A percentile compares a stretch with the other conserved stretches of the same genome.
These are phyloP conservation scores for Lablab purpureus DNA, from an alignment of 306 rosid genomes.

Conservation along the genomic window DNA sequence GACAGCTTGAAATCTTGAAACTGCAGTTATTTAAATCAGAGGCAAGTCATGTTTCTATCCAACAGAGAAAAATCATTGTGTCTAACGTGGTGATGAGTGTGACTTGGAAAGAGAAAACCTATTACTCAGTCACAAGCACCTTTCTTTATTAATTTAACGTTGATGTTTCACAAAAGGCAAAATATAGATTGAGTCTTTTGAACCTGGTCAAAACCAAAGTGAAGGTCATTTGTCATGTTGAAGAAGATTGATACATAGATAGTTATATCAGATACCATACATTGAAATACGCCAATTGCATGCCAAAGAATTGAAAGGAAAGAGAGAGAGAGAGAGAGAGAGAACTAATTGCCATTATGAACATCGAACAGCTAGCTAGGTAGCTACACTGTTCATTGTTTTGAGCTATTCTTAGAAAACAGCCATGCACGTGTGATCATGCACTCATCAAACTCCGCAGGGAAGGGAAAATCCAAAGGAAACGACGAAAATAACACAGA, in stretches of 20 bases:
- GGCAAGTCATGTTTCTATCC: conserved; percentile 39
- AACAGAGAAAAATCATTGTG: conserved; percentile 45
- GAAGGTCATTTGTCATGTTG: conserved; percentile 13
- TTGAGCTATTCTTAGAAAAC: conserved; percentile 40
- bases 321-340: conserved; percentile 15
- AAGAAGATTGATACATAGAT: neutral
- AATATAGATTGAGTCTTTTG: conserved; percentile 30
- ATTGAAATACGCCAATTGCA: conserved; percentile 8
- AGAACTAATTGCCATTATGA: neutral
- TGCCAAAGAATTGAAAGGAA: neutral
- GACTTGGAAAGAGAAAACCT: conserved; percentile 48
- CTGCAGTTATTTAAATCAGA: conserved; percentile 37
- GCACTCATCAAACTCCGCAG: conserved; percentile 57
- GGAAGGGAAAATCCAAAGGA: conserved; percentile 57
- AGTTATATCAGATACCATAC: neutral
- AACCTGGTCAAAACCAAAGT: conserved; percentile 53
- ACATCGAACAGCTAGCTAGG: conserved; percentile 22
- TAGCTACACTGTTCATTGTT: conserved; percentile 26
- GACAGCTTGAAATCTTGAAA: conserved; percentile 24
- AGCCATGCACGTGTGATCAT: conserved; percentile 63
- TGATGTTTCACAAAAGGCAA: conserved; percentile 55
- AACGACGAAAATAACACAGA: conserved; percentile 63
- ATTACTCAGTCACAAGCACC: conserved; percentile 40
- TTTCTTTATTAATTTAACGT: conserved; percentile 46
- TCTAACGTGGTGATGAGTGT: conserved; percentile 45